phyloP scores from a whole-genome alignment of 139 green algal species.

The Chlorella sp. region DNA sequence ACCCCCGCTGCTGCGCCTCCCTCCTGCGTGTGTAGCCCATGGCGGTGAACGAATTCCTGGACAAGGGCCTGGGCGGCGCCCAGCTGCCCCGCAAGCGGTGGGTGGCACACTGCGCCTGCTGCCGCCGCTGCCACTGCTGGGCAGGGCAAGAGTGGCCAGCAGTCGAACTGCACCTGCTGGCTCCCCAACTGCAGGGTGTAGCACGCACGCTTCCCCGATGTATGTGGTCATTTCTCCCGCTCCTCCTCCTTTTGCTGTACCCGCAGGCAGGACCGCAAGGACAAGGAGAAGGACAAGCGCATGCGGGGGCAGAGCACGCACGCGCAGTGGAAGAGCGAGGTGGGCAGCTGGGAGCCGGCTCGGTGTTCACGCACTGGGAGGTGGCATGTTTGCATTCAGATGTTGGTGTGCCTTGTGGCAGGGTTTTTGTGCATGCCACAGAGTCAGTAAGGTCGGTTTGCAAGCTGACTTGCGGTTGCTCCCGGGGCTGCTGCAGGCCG shows the following conservation, averaged over 20 bases:
- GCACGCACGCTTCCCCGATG: too few relatives aligned
- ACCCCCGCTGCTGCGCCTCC: too few relatives aligned
- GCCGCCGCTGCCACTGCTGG: background rate
- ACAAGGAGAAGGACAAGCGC: slow-evolving; percentile 93
- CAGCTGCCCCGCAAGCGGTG: slow-evolving; percentile 63
- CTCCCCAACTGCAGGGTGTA: background rate
- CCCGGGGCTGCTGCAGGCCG: slow-evolving; percentile 53
- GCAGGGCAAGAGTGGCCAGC: too few relatives aligned
- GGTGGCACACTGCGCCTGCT: background rate
- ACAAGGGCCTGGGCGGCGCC: slow-evolving; percentile 46
- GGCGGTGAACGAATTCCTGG: slow-evolving; percentile 42
- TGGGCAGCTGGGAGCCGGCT: background rate
- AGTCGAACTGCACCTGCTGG: too few relatives aligned
- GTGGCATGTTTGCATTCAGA: too few relatives aligned
- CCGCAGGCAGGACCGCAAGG: slow-evolving; percentile 73
- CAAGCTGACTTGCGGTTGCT: too few relatives aligned
- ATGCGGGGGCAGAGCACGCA: slow-evolving; percentile 75
- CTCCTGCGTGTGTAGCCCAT: slow-evolving; percentile 6
- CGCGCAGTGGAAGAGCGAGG: slow-evolving; percentile 85
- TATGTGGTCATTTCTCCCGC: too few relatives aligned
- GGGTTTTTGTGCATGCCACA: too few relatives aligned
- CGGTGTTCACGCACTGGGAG: too few relatives aligned
- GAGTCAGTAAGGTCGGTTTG: too few relatives aligned
- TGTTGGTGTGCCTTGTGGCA: too few relatives aligned
- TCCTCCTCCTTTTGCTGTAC: too few relatives aligned